Conservation (phyloP, 1,284 basidiomycete species). For the Papiliotrema flavescens region DNA sequence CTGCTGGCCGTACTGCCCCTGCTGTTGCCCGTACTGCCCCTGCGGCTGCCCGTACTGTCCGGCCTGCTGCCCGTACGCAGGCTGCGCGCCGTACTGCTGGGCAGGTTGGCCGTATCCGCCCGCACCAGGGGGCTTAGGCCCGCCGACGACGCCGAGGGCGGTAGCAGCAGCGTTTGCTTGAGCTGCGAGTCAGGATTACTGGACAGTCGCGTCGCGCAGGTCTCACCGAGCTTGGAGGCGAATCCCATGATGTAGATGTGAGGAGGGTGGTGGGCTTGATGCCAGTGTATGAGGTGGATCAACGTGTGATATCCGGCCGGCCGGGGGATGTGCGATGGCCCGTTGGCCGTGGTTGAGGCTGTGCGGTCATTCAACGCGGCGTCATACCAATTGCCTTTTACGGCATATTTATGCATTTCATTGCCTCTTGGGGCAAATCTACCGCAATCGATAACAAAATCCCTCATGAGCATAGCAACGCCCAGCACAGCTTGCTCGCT, state of each 20-base stretch:
- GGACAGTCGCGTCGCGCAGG: neutral
- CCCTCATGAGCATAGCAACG: no score
- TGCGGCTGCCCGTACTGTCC: conserved; percentile 2
- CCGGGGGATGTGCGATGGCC: no score
- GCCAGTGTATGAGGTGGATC: no score
- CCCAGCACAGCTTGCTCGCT: no score
- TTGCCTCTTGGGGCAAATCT: no score
- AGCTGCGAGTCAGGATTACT: neutral
- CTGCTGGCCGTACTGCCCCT: neutral
- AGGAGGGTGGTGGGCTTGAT: neutral
- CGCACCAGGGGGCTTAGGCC: neutral
- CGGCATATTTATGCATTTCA: no score
- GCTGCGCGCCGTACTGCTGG: no score
- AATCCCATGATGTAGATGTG: conserved; percentile 11
- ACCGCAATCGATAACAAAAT: no score
- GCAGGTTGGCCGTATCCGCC: neutral
- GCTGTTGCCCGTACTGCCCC: conserved; percentile 5
- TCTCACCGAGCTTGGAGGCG: conserved; percentile 13
- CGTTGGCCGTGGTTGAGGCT: no score
- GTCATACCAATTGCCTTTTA: no score
- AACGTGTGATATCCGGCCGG: no score
- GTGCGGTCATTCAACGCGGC: no score
- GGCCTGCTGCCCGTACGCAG: neutral
- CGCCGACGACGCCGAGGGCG: neutral
- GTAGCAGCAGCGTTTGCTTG: conserved; percentile 8